Evolutionary conservation across 2,329 filamentous ascomycete species (phyloP), one percentile per base, ranked within the genome.

Genomic region (Mycosphaerella arachidis): DNA sequence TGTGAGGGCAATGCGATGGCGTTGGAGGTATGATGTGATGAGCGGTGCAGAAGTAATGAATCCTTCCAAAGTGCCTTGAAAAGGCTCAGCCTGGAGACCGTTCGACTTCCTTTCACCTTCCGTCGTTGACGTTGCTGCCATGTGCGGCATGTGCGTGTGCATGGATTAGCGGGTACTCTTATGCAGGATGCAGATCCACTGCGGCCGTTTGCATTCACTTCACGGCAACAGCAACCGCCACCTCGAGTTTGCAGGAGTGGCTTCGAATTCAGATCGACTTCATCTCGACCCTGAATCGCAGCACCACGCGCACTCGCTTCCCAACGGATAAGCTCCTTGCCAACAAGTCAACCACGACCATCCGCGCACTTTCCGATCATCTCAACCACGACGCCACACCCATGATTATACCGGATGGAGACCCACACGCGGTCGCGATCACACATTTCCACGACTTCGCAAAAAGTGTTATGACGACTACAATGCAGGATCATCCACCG

Each of bases 1-100:
- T 24, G 24, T 24, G n/a, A 31, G 10, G 13, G 58, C n/a, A 20
- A 31, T 48, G 54, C 57, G 20, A 51, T 29, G 57, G 43, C 57
- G 57, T 45, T 52, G 52, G 35, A 54, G 40, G 30, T 6, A 43
- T 18, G 24, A 45, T 48, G 50, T 30, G 29, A 37, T 35, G 18
- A 51, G 45, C 46, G 52, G 40, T 31, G 55, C 27, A 37, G 57
- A 31, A 24, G 24, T 55, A 33, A 30, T 27, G 18, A 40, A 40
- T 4, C 35, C 48, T 56, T 56, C 54, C 48, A 56, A 3, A 48
- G 16, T 57, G 30, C 46, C 24, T 9, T 9, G 31, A 8, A 12
- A 35, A 35, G 31, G 31, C 31, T 35, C 31, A 35, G 5, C 7
- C 31, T 35, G 31, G 31, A 35, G 7, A 12, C 8, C 31, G 2